Conservation (phyloP, 1,284 basidiomycete species). For the Microbotryomycetes sp. region DNA sequence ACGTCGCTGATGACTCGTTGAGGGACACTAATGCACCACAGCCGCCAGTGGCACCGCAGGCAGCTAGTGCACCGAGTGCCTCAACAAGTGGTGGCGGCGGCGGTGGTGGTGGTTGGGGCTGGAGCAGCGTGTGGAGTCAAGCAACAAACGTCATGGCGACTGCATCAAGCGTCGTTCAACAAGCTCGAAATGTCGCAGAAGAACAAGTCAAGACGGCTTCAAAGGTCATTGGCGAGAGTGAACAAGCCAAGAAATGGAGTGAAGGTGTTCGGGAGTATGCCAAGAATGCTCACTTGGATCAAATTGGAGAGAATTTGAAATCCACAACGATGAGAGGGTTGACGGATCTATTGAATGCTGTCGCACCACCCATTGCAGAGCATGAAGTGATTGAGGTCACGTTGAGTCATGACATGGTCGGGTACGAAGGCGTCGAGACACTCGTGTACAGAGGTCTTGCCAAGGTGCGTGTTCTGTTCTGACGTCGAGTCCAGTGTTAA, state of each 20-base stretch:
- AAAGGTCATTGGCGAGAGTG: conserved; percentile 47
- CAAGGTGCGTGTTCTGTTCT: conserved; percentile 50
- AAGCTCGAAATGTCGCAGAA: conserved; percentile 79
- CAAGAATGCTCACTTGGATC: conserved; percentile 73
- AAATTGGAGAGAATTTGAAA: conserved; percentile 78
- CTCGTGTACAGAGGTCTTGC: conserved; percentile 83
- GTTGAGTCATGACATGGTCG: conserved; percentile 91
- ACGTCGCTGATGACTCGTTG: not conserved
- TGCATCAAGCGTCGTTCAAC: conserved; percentile 74
- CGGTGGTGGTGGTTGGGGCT: conserved; percentile 47
- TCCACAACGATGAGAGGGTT: conserved; percentile 77
- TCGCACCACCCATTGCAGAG: conserved; percentile 94
- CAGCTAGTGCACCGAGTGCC: not conserved
- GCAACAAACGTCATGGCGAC: conserved; percentile 81
- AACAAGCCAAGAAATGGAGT: conserved; percentile 71
- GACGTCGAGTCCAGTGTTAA: not conserved
- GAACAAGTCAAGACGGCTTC: conserved; percentile 49
- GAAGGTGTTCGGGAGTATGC: conserved; percentile 53
- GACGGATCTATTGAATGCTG: conserved; percentile 86
- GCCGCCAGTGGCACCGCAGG: not conserved
- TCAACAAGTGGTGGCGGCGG: not conserved
- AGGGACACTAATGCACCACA: not conserved
- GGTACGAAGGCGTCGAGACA: conserved; percentile 91
- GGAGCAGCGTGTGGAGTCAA: conserved; percentile 69
- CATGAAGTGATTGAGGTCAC: conserved; percentile 96